Evolutionary conservation across 73 alveolate genomes (phyloP).

Genomic region (Diophrys appendiculata): DNA sequence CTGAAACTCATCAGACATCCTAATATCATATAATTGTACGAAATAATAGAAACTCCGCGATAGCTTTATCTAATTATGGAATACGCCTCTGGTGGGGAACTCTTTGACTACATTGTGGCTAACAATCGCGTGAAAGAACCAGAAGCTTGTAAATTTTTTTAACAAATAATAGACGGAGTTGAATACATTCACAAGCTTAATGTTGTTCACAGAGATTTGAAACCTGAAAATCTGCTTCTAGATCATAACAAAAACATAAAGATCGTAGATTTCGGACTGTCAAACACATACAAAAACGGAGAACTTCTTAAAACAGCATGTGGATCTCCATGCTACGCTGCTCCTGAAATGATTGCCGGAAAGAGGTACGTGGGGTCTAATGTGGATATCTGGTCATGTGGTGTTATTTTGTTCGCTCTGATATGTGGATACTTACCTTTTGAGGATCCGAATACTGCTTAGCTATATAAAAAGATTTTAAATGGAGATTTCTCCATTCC

Average conservation of each 20-base stretch:
- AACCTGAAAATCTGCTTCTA: conserved; percentile 93
- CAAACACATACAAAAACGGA: conserved; percentile 83
- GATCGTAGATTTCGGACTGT: conserved; percentile 94
- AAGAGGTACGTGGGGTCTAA: conserved; percentile 84
- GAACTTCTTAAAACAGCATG: conserved; percentile 93
- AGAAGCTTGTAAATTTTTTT: conserved; percentile 91
- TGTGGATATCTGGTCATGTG: conserved; percentile 96
- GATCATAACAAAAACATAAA: conserved; percentile 85
- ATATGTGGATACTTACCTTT: conserved; percentile 96
- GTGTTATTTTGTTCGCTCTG: conserved; percentile 92
- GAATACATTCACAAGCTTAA: conserved; percentile 87
- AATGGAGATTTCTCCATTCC: conserved; percentile 88
- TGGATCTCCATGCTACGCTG: conserved; percentile 98
- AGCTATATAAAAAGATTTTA: conserved; percentile 83
- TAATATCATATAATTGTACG: conserved; percentile 76
- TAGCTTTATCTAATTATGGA: conserved; percentile 83
- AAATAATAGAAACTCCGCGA: conserved; percentile 80
- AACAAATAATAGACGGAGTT: conserved; percentile 86
- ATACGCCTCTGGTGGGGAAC: conserved; percentile 87
- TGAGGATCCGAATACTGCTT: conserved; percentile 87
- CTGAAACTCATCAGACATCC: conserved; percentile 83
- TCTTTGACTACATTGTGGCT: conserved; percentile 80
- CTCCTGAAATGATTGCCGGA: conserved; percentile 98
- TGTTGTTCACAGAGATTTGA: conserved; percentile 93
- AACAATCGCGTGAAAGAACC: conserved; percentile 79